Evolutionary conservation across 2,329 filamentous ascomycete species (phyloP).

Genomic region (Cercospora nicotianae): DNA sequence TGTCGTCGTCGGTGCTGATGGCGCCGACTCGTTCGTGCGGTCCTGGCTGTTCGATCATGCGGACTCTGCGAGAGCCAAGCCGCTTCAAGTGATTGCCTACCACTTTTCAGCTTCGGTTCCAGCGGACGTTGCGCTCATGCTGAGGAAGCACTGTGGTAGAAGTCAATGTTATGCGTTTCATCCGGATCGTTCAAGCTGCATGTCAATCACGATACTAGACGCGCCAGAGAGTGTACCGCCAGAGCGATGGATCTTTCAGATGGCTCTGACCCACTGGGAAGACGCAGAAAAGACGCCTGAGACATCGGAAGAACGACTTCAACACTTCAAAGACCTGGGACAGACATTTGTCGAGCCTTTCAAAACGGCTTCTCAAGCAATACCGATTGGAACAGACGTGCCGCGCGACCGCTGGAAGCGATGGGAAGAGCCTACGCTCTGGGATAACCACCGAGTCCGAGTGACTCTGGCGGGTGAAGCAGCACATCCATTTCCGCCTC

Average conservation of each 20-base stretch:
- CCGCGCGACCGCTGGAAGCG: neutral
- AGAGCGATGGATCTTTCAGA: neutral
- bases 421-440: neutral
- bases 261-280: neutral
- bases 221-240: neutral
- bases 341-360: neutral
- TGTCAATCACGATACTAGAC: neutral
- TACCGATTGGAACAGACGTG: neutral
- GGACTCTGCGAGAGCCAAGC: neutral
- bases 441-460: neutral
- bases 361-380: neutral
- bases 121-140: neutral
- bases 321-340: neutral
- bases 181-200: neutral
- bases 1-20: neutral
- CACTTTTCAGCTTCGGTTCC: neutral
- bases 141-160: neutral
- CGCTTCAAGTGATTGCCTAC: neutral
- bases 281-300: neutral
- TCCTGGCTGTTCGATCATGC: neutral
- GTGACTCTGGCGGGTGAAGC: neutral
- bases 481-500: neutral
- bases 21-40: neutral
- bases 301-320: neutral
- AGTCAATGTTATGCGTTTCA: neutral